A percentile compares a stretch with the other conserved stretches of the same genome.
Conservation (phyloP, 495 filamentous ascomycete genomes). For the Chaetomium tenue region DNA sequence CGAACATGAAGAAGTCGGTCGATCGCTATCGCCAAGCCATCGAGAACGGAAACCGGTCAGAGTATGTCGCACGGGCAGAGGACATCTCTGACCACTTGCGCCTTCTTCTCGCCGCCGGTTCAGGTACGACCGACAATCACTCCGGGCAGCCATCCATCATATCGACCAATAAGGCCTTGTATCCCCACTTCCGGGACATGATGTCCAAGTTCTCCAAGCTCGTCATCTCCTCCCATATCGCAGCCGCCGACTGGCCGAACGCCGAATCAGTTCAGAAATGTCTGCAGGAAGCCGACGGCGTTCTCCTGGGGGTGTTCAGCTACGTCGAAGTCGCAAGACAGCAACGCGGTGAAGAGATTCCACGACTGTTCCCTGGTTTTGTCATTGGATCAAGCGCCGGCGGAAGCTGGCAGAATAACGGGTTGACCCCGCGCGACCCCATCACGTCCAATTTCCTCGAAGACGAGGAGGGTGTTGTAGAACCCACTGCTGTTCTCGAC, state of each 20-base stretch:
- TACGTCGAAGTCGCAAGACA: conserved; percentile 94
- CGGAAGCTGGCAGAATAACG: conserved; percentile 93
- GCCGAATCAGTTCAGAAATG: conserved; percentile 90
- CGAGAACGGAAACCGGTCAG: conserved; percentile 71
- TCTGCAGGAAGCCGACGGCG: conserved; percentile 90
- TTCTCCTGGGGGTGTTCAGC: conserved; percentile 86
- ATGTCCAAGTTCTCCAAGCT: conserved; percentile 99
- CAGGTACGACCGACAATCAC: conserved; percentile 95
- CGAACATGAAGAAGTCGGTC: conserved; percentile 85
- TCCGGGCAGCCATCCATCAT: conserved; percentile 99
- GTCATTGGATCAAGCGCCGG: conserved; percentile 75
- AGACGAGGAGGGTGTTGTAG: conserved; percentile 72
- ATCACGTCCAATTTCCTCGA: conserved; percentile 77
- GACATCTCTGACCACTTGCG: conserved; percentile 96
- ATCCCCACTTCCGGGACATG: conserved; percentile 97
- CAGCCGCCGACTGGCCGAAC: conserved; percentile 86
- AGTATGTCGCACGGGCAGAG: conserved; percentile 89
- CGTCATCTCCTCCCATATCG: conserved; percentile 97
- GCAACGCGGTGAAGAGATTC: conserved; percentile 84
- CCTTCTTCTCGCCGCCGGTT: conserved; percentile 89
- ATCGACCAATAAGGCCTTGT: conserved; percentile 90
- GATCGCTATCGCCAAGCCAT: conserved; percentile 86
- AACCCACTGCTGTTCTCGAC: conserved; percentile 73
- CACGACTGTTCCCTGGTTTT: conserved; percentile 88
- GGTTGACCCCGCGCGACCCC: conserved; percentile 64